Conservation (phyloP, 805 yeast genomes). For the Wickerhamiella cacticola region DNA sequence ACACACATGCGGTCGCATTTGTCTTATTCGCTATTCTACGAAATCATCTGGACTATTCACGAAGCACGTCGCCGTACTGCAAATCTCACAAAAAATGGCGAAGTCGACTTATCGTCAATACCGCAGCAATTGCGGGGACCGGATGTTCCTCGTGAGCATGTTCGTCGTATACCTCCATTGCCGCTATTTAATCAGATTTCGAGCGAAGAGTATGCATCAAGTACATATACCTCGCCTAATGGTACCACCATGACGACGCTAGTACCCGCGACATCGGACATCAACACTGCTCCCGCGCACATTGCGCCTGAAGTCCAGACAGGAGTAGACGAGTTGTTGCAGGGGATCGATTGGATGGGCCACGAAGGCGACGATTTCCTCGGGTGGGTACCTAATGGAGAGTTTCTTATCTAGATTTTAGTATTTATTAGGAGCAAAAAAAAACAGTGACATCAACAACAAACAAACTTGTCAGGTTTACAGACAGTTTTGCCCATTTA, state of each 20-base stretch:
- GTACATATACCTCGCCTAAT: slow-evolving; percentile 76
- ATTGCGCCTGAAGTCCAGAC: not conserved
- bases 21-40: slow-evolving; percentile 83
- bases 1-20: slow-evolving; percentile 84
- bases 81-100: slow-evolving; percentile 14
- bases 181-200: slow-evolving; percentile 88
- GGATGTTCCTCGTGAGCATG: slow-evolving; percentile 35
- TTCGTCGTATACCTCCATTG: slow-evolving; percentile 43
- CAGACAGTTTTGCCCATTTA: no score
- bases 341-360: slow-evolving; percentile 76
- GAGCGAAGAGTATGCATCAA: slow-evolving; percentile 74
- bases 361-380: slow-evolving; percentile 73
- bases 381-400: slow-evolving; percentile 58
- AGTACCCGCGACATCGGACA: slow-evolving; percentile 82
- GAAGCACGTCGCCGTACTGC: slow-evolving; percentile 68
- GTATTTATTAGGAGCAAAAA: no score
- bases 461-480: no score
- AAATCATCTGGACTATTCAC: slow-evolving; percentile 86
- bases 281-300: no score
- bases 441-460: no score
- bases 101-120: slow-evolving; percentile 9
- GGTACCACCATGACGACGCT: slow-evolving; percentile 85
- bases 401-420: slow-evolving; percentile 3
- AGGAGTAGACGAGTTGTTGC: slow-evolving; percentile 31
- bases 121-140: slow-evolving; percentile 18